Base-by-base conservation (phyloP, 257 asterid species). In the Fraxinus pennsylvanica region DNA sequence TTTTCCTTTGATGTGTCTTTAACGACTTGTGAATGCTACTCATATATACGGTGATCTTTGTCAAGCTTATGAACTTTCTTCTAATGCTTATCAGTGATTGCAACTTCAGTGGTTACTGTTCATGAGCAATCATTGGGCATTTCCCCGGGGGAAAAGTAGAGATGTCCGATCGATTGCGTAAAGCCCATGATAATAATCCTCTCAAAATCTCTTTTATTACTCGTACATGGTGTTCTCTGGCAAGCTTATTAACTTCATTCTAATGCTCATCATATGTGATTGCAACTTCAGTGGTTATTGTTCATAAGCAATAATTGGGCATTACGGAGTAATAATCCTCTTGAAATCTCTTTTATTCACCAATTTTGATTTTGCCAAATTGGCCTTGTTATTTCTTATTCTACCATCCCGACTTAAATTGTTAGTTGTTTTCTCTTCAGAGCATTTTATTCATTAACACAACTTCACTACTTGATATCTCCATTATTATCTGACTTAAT, bases 1-100 rank as follows among this genome's bases (percentile, higher is more conserved):
- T 59, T 79, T 57, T 32, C 54, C 39, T 22, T 14, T 74, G 38
- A 72, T 75, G 54, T 43, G 6, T 61, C 65, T 57, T 67, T 41
- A 73, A 17, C 30, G 35, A 63, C 17, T 4, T 22, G 69, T 63
- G 69, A 63, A 63, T 63, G 19, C 69, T 63, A 22, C 36, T 27
- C 2, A 22, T 22, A 63, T 22, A 63, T 9, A 22, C 9, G 69
- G 69, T 63, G 35, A 22, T 63, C 14, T 27, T 7, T 63, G 35
- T 63, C 69, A 63, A 22, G 19, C 69, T 2, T 63, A 10, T 63
- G 35, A 63, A 22, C 35, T 63, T 10, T 63, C 69, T 33, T 33
- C 7, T 27, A 63, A 22, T 63, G 12, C 36, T 57, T 27, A 9
- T 63, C 21, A 27, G 8, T 27, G 36, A 63, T 63, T 63, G 9